phyloP scores from a whole-genome alignment of 495 filamentous ascomycete species.

The Margaritispora aquatica region DNA sequence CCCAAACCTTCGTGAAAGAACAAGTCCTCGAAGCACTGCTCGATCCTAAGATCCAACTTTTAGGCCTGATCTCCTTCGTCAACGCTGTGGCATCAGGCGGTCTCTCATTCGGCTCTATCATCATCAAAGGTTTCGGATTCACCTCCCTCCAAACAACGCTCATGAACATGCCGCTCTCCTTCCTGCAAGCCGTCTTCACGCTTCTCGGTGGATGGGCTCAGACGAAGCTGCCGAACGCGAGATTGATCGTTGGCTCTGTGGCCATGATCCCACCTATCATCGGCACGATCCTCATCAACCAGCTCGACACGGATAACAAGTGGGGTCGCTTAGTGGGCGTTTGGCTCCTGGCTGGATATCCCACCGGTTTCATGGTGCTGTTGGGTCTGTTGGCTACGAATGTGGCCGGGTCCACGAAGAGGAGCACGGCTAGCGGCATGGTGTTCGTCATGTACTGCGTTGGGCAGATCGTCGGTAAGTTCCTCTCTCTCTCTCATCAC shows the following conservation, averaged over 20 bases:
- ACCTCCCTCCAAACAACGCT: conserved; percentile 38
- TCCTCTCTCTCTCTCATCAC: conserved; percentile 4
- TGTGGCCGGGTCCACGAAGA: conserved; percentile 20
- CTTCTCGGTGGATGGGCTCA: conserved; percentile 31
- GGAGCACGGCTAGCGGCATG: conserved; percentile 11
- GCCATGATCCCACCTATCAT: conserved; percentile 31
- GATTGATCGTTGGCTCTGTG: conserved; percentile 30
- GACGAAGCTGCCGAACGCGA: conserved; percentile 34
- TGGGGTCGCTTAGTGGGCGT: conserved; percentile 7
- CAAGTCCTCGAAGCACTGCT: conserved; percentile 27
- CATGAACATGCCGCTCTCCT: conserved; percentile 31
- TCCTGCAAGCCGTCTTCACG: conserved; percentile 26
- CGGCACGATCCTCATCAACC: conserved; percentile 30
- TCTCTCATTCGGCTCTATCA: conserved; percentile 34
- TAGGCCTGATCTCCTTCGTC: conserved; percentile 26
- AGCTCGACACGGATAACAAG: conserved; percentile 9
- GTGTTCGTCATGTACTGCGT: conserved; percentile 9
- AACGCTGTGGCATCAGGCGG: conserved; percentile 25
- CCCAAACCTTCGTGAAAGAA: conserved; percentile 38
- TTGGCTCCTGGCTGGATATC: conserved; percentile 36
- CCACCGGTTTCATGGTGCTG: conserved; percentile 54
- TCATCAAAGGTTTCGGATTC: conserved; percentile 46
- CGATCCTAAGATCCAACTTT: conserved; percentile 24
- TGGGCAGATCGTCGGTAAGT: conserved; percentile 14
- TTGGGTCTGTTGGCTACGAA: conserved; percentile 49